Evolutionary conservation across 352 stramenopile genomes (phyloP).

Genomic region (Phytophthora nicotianae): DNA sequence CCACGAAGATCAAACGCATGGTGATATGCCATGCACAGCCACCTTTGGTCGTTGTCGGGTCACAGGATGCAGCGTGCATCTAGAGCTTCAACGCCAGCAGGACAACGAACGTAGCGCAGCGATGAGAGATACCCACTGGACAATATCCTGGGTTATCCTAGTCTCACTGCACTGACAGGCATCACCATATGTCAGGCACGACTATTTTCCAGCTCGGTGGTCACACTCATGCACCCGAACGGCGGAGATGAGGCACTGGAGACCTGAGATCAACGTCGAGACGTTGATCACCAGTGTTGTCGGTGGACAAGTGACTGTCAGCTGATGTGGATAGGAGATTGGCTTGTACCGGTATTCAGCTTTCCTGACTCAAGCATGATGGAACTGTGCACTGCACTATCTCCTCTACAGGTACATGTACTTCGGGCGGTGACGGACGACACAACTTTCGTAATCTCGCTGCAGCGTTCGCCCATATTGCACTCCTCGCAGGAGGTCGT

Average conservation of each 20-base stretch:
- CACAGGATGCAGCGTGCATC: slow-evolving; percentile 24
- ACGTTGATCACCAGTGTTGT: not conserved
- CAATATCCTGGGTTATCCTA: no score
- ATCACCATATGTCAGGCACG: slow-evolving; percentile 12
- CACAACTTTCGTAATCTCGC: no score
- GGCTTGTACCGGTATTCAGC: no score
- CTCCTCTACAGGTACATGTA: no score
- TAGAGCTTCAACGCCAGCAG: not conserved
- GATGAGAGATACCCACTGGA: no score
- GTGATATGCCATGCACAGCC: slow-evolving; percentile 27
- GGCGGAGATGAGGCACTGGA: slow-evolving; percentile 4
- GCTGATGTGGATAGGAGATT: no score
- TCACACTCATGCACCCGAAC: slow-evolving; percentile 15
- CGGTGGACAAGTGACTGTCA: no score
- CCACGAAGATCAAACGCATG: not conserved
- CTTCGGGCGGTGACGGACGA: no score
- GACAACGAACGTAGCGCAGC: not conserved
- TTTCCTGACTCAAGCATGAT: no score
- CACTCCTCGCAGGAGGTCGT: not conserved
- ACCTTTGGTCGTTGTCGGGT: slow-evolving; percentile 15
- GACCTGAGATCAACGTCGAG: slow-evolving; percentile 12
- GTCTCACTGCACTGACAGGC: slow-evolving; percentile 3
- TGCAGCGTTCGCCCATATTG: no score
- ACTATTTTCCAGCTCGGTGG: slow-evolving; percentile 5
- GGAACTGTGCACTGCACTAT: no score